Evolutionary conservation across 2,329 filamentous ascomycete genomes (phyloP).

Genomic region (Cadophora sp.): DNA sequence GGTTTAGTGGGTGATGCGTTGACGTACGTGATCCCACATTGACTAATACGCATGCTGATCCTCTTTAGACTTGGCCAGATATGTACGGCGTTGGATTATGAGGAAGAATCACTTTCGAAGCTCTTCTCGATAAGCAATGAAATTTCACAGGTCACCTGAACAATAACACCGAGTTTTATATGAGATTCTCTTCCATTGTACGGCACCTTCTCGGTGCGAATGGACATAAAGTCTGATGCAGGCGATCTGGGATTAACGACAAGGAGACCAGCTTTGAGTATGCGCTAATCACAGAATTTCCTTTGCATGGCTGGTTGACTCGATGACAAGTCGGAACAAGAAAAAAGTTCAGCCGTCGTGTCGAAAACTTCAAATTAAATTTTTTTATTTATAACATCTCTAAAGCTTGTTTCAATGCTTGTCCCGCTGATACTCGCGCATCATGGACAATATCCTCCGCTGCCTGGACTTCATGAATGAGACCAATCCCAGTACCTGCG

Average conservation of each 20-base stretch:
- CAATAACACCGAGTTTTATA: neutral
- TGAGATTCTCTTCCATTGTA: neutral
- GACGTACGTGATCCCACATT: neutral
- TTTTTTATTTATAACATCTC: neutral
- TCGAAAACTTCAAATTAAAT: neutral
- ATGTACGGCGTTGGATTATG: neutral
- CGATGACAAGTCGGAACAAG: neutral
- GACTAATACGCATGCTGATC: neutral
- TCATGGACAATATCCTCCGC: constrained; percentile 33
- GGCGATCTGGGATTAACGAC: too few relatives aligned
- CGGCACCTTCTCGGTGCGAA: too few relatives aligned
- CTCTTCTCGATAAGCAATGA: neutral
- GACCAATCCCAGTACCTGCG: constrained; percentile 33
- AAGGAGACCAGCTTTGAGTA: too few relatives aligned
- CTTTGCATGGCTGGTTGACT: neutral
- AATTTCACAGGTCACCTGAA: neutral
- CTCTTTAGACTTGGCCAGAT: neutral
- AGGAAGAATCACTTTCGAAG: constrained; percentile 1
- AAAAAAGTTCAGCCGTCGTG: neutral
- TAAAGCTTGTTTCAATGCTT: neutral
- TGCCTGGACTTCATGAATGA: constrained; percentile 28
- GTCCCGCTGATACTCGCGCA: constrained; percentile 13
- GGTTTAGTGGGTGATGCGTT: neutral
- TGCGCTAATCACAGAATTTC: neutral
- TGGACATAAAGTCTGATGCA: neutral